phyloP scores from a whole-genome alignment of 2,329 filamentous ascomycete species.

The Aureobasidium leucospermi region DNA sequence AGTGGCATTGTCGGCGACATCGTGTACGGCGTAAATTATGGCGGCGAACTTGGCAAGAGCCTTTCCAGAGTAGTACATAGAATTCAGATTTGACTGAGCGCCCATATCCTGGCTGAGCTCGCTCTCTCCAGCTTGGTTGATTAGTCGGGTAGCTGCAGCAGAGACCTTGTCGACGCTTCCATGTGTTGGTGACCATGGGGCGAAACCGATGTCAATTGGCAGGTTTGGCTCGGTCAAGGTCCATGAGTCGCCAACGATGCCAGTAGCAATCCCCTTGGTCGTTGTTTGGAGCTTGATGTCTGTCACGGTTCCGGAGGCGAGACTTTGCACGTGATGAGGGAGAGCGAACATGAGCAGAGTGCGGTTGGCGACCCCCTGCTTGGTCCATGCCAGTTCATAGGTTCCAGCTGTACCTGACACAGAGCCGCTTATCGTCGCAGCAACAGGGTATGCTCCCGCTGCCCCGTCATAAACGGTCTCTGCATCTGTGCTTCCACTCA shows the following conservation, averaged over 20 bases:
- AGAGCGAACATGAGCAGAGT: constrained; percentile 77
- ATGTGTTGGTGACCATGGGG: constrained; percentile 60
- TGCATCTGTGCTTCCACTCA: constrained; percentile 36
- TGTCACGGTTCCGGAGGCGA: constrained; percentile 51
- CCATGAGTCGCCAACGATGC: constrained; percentile 66
- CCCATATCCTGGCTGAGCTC: constrained; percentile 73
- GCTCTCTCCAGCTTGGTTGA: constrained; percentile 52
- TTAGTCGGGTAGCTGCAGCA: constrained; percentile 36
- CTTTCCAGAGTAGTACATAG: constrained; percentile 88
- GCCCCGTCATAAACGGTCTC: constrained; percentile 68
- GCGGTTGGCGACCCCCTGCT: constrained; percentile 54
- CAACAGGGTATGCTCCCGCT: constrained; percentile 65
- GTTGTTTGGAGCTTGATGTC: constrained; percentile 64
- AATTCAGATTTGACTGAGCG: constrained; percentile 66
- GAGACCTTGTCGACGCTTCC: constrained; percentile 35
- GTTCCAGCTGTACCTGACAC: constrained; percentile 53
- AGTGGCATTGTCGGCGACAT: constrained; percentile 51
- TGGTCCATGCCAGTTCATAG: constrained; percentile 69
- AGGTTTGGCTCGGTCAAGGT: constrained; percentile 69
- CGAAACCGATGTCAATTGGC: constrained; percentile 66
- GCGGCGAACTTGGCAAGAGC: constrained; percentile 37
- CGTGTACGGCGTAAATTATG: constrained; percentile 39
- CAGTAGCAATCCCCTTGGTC: constrained; percentile 74
- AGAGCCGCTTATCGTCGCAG: constrained; percentile 57
- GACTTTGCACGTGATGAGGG: constrained; percentile 75